Percentiles rank a stretch among this genome's conserved stretches.
Evolutionary conservation across 1,284 basidiomycete species (phyloP).

Genomic region (Inonotus hispidus): DNA sequence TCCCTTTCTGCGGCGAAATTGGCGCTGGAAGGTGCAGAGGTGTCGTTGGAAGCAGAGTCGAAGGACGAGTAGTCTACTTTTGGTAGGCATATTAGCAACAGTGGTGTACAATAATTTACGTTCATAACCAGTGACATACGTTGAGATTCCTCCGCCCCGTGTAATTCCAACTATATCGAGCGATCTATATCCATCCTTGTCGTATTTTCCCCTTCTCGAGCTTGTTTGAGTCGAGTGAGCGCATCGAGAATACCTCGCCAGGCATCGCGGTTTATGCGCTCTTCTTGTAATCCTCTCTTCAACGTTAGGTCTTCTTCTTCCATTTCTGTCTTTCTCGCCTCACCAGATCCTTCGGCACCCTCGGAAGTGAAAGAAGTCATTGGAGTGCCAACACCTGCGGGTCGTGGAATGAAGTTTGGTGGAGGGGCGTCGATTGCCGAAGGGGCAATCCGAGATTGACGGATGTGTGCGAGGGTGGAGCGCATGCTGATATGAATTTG

Average conservation of each 20-base stretch:
- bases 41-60: neutral
- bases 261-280: slow-evolving; percentile 66
- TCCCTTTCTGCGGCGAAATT: slow-evolving; percentile 57
- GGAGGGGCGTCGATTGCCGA: slow-evolving; percentile 75
- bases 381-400: slow-evolving; percentile 71
- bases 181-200: slow-evolving; percentile 8
- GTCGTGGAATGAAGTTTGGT: slow-evolving; percentile 63
- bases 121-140: neutral
- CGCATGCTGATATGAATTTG: slow-evolving; percentile 68
- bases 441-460: slow-evolving; percentile 76
- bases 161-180: neutral
- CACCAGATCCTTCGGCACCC: neutral
- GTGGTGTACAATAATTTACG: neutral
- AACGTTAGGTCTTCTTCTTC: slow-evolving; percentile 21
- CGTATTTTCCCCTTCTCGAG: slow-evolving; percentile 29
- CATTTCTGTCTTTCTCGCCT: slow-evolving; percentile 24
- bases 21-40: slow-evolving; percentile 43
- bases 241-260: slow-evolving; percentile 70
- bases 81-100: neutral
- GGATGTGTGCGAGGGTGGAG: slow-evolving; percentile 71
- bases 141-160: neutral
- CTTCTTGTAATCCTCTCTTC: slow-evolving; percentile 68
- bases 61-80: neutral
- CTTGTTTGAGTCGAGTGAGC: slow-evolving; percentile 53
- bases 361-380: slow-evolving; percentile 20